Conservation (phyloP, 2,329 filamentous ascomycete species). For the Exophiala dermatitidis region DNA sequence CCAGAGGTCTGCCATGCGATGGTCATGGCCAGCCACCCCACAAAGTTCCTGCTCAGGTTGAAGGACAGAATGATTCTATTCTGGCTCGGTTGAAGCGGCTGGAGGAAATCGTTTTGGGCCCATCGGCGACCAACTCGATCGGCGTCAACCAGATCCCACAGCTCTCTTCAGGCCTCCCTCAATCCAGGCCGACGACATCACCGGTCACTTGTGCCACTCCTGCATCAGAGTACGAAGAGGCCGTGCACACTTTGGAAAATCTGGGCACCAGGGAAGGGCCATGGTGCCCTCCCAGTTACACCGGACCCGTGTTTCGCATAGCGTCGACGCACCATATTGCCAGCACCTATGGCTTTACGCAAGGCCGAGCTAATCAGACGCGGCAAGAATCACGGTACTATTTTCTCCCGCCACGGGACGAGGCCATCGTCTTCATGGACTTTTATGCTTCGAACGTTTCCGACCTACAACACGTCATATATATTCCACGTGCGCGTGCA, state of each 20-base stretch:
- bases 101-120: conserved; percentile 22
- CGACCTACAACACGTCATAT: conserved; percentile 34
- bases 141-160: neutral
- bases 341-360: neutral
- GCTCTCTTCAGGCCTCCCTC: neutral
- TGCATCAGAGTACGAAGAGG: conserved; percentile 18
- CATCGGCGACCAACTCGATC: neutral
- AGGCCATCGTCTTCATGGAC: conserved; percentile 30
- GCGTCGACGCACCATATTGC: conserved; percentile 6
- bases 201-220: conserved; percentile 11
- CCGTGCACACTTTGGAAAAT: conserved; percentile 13
- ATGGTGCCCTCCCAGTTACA: neutral
- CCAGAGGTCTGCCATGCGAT: conserved; percentile 30
- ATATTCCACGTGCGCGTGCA: conserved; percentile 26
- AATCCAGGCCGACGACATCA: neutral
- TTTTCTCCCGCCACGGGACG: conserved; percentile 30
- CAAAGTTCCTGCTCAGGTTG: neutral
- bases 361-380: neutral
- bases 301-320: conserved; percentile 9
- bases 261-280: conserved; percentile 2
- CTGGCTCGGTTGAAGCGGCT: conserved; percentile 20
- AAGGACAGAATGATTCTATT: conserved; percentile 16
- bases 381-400: neutral
- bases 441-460: conserved; percentile 33
- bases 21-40: conserved; percentile 2